Percentiles rank a stretch among this genome's conserved stretches.
phyloP scores from a whole-genome alignment of 2,329 filamentous ascomycete genomes.

The Hypoxylon sp. region DNA sequence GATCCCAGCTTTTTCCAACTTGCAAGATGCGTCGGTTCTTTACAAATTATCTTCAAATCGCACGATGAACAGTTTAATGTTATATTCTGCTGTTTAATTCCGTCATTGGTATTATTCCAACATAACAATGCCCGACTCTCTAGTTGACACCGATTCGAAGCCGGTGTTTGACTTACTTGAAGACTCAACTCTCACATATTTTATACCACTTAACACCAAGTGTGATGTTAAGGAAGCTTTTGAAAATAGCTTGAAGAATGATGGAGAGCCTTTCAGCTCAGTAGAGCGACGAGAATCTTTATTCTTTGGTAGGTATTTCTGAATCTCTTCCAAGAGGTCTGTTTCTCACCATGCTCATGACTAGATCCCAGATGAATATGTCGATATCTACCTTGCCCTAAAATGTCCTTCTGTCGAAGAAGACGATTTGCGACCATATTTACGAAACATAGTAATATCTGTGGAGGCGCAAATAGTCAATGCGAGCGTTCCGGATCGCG shows the following conservation, averaged over 20 bases:
- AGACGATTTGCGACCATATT: slow-evolving; percentile 62
- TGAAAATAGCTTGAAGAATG: slow-evolving; percentile 53
- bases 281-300: slow-evolving; percentile 70
- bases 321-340: slow-evolving; percentile 41
- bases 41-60: not conserved
- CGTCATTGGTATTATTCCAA: slow-evolving; percentile 2
- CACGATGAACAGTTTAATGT: not conserved
- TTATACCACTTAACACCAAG: slow-evolving; percentile 65
- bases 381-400: slow-evolving; percentile 73
- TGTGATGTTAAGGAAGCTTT: slow-evolving; percentile 64
- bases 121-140: slow-evolving; percentile 43
- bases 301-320: slow-evolving; percentile 71
- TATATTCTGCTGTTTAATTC: not conserved
- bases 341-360: slow-evolving; percentile 57
- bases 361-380: slow-evolving; percentile 73
- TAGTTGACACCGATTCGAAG: slow-evolving; percentile 45
- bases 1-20: too few relatives aligned
- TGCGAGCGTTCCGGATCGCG: slow-evolving; percentile 58
- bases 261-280: slow-evolving; percentile 60
- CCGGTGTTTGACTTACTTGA: slow-evolving; percentile 60
- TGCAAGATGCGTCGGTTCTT: slow-evolving; percentile 11
- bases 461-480: slow-evolving; percentile 74
- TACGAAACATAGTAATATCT: slow-evolving; percentile 70
- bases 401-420: slow-evolving; percentile 69
- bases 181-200: slow-evolving; percentile 66